Percentiles rank a stretch among this genome's conserved stretches.
Evolutionary conservation across 306 rosid genomes (phyloP).

Genomic region (Astragalus glycyphyllos): DNA sequence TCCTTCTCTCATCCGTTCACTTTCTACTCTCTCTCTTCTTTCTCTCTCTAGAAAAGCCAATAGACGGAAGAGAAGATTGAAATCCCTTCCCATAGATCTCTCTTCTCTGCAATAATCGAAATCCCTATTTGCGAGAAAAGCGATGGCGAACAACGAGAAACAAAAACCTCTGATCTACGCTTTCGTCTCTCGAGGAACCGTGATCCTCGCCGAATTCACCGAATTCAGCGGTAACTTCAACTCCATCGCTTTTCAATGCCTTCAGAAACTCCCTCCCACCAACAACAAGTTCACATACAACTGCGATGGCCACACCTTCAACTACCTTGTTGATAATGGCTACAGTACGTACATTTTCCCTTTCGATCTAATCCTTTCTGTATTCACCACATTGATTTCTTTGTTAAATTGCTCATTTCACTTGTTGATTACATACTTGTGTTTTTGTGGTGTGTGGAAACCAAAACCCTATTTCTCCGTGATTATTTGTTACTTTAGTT

Average conservation of each 20-base stretch:
- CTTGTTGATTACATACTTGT: neutral
- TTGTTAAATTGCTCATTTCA: neutral
- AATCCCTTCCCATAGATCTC: constrained; percentile 30
- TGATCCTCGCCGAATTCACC: constrained; percentile 54
- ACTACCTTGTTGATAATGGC: constrained; percentile 54
- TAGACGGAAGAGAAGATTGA: constrained; percentile 9
- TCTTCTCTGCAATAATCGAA: neutral
- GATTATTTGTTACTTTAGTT: neutral
- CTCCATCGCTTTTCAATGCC: constrained; percentile 59
- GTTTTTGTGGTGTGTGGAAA: neutral
- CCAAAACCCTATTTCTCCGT: neutral
- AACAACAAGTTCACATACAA: constrained; percentile 64
- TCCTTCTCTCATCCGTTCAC: neutral
- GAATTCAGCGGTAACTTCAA: constrained; percentile 59
- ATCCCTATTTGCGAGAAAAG: too few species aligned
- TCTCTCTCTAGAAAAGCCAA: constrained; percentile 6
- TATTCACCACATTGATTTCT: neutral
- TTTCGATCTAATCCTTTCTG: neutral
- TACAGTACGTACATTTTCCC: constrained; percentile 39
- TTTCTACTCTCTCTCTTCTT: neutral
- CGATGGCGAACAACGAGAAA: constrained; percentile 48
- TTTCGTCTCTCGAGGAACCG: constrained; percentile 55
- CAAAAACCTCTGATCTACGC: constrained; percentile 58
- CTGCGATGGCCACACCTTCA: constrained; percentile 59
- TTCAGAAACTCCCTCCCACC: constrained; percentile 55